These are phyloP conservation scores for Suillus brevipes DNA, from an alignment of 768 basidiomycete genomes.

Conservation along the genomic window DNA sequence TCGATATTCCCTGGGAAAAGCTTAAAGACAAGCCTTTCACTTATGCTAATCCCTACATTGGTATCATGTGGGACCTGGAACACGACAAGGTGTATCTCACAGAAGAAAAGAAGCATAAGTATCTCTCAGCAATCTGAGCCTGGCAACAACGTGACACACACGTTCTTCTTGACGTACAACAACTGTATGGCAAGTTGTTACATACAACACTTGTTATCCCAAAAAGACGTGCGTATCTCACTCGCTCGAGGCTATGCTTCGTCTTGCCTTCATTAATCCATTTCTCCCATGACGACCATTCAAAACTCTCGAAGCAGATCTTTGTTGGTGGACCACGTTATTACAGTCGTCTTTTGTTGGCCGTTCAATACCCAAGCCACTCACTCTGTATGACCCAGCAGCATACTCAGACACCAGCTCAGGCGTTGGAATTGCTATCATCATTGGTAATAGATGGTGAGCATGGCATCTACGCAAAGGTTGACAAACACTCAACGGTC, in stretches of 20 bases:
- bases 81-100: slow-evolving; percentile 24
- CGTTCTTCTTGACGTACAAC: slow-evolving; percentile 32
- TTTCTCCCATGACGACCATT: slow-evolving; percentile 26
- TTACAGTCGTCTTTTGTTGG: neutral
- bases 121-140: slow-evolving; percentile 24
- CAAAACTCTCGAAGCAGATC: slow-evolving; percentile 18
- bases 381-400: neutral
- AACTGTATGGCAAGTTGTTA: slow-evolving; percentile 41
- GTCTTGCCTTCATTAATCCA: slow-evolving; percentile 27
- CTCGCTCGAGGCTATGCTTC: slow-evolving; percentile 8
- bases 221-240: slow-evolving; percentile 39
- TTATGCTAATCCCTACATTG: slow-evolving; percentile 22
- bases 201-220: slow-evolving; percentile 37
- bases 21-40: slow-evolving; percentile 30
- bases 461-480: neutral
- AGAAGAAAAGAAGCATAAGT: slow-evolving; percentile 17
- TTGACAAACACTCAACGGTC: no score
- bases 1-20: slow-evolving; percentile 33
- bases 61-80: slow-evolving; percentile 35
- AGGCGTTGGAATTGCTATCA: slow-evolving; percentile 18
- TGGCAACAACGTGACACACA: slow-evolving; percentile 17
- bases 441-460: slow-evolving; percentile 23
- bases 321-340: slow-evolving; percentile 37
- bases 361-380: slow-evolving; percentile 4
- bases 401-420: slow-evolving; percentile 21